Evolutionary conservation across 768 basidiomycete genomes (phyloP).

Genomic region (Neoboletus brunneissimus): DNA sequence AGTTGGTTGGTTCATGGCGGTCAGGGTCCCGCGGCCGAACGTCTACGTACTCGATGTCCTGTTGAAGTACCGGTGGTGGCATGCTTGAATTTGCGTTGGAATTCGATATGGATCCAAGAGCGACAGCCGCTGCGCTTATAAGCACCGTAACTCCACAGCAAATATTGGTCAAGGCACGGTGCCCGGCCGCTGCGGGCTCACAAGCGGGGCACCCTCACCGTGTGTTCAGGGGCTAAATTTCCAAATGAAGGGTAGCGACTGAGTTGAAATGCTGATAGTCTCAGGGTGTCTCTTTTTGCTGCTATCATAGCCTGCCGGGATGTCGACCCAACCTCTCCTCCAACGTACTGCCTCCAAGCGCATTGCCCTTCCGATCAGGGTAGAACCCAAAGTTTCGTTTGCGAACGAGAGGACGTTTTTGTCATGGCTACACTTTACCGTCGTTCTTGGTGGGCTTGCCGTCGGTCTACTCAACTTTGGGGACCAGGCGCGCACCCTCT

Average conservation of each 20-base stretch:
- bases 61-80: constrained; percentile 7
- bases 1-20: constrained; percentile 30
- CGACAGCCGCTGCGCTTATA: constrained; percentile 1
- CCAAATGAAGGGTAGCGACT: constrained; percentile 3
- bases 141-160: constrained; percentile 8
- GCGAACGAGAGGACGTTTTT: constrained; percentile 95
- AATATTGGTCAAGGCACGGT: background rate
- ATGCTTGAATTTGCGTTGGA: constrained; percentile 7
- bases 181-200: background rate
- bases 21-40: constrained; percentile 4
- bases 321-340: constrained; percentile 98
- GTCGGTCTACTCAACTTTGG: constrained; percentile 98
- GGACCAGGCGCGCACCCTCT: constrained; percentile 61
- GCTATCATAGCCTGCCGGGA: constrained; percentile 30
- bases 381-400: constrained; percentile 93
- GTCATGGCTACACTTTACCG: constrained; percentile 98
- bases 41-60: constrained; percentile 29
- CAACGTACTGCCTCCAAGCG: constrained; percentile 92
- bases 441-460: constrained; percentile 93
- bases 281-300: background rate
- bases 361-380: constrained; percentile 93
- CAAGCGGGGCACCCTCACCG: background rate
- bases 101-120: background rate
- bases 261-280: constrained; percentile 13
- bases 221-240: constrained; percentile 17